A percentile compares a stretch with the other conserved stretches of the same genome.
phyloP scores from a whole-genome alignment of 768 basidiomycete genomes.

The Boletus tomentosulus region DNA sequence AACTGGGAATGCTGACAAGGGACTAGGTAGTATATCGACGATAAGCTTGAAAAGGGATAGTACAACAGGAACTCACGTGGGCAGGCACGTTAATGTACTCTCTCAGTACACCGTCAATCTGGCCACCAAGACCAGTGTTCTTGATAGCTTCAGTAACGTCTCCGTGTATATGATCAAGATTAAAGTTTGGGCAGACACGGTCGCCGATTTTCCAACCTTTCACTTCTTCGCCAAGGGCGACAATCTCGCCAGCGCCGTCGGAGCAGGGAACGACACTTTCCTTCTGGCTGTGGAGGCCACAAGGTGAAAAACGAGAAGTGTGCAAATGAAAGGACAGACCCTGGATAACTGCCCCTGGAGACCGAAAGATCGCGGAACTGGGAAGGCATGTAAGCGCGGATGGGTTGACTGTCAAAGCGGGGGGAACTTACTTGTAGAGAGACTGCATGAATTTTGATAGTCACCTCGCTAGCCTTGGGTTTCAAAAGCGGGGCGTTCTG shows the following conservation, averaged over 20 bases:
- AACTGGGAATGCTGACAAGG: slow-evolving; percentile 44
- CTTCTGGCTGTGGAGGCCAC: slow-evolving; percentile 33
- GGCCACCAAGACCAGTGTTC: slow-evolving; percentile 41
- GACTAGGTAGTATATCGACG: too few species aligned
- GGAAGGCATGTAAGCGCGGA: too few species aligned
- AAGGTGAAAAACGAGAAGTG: background rate
- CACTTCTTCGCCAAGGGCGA: slow-evolving; percentile 30
- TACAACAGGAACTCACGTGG: too few species aligned
- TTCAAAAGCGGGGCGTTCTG: background rate
- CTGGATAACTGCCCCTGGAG: too few species aligned
- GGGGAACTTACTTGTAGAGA: slow-evolving; percentile 32
- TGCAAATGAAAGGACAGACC: background rate
- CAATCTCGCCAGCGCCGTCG: slow-evolving; percentile 56
- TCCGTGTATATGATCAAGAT: slow-evolving; percentile 44
- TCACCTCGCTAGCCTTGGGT: slow-evolving; percentile 45
- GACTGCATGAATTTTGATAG: slow-evolving; percentile 53
- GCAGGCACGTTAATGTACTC: slow-evolving; percentile 45
- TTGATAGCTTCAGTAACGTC: slow-evolving; percentile 31
- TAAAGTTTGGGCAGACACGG: slow-evolving; percentile 53
- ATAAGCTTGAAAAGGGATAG: too few species aligned
- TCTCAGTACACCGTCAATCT: slow-evolving; percentile 48
- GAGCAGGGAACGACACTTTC: slow-evolving; percentile 31
- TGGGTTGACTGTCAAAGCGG: too few species aligned
- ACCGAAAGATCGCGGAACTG: too few species aligned
- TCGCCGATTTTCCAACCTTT: slow-evolving; percentile 52